Conservation (phyloP, 2,329 filamentous ascomycete species). For the Microsporum audouinii region DNA sequence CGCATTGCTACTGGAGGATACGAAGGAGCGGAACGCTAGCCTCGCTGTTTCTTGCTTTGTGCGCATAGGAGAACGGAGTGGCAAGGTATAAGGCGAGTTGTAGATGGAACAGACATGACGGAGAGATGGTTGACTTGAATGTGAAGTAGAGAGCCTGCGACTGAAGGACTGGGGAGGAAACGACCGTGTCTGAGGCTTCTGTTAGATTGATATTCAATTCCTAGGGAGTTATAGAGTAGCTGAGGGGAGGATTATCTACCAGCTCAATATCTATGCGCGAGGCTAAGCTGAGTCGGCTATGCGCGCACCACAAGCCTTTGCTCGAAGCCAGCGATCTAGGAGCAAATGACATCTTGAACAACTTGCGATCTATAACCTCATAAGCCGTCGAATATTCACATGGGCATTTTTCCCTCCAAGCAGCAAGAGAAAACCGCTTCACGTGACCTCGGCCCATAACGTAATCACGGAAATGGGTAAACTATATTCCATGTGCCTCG, state of each 20-base stretch:
- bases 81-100: neutral
- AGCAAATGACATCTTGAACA: neutral
- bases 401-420: neutral
- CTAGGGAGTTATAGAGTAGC: neutral
- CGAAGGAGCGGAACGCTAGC: neutral
- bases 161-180: neutral
- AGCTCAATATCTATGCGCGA: neutral
- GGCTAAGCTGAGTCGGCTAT: neutral
- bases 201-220: neutral
- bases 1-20: neutral
- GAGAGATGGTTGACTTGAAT: neutral
- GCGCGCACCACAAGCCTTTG: constrained; percentile 2
- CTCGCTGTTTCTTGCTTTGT: neutral
- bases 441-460: neutral
- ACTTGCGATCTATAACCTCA: neutral
- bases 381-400: neutral
- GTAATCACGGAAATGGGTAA: constrained; percentile 14
- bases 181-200: neutral
- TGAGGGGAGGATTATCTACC: neutral
- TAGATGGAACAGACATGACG: neutral
- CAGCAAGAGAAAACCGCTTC: neutral
- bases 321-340: constrained; percentile 8
- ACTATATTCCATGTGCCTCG: constrained; percentile 23
- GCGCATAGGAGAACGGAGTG: neutral
- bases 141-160: neutral